Base-by-base conservation (phyloP, 352 stramenopile genomes). In the Phytophthora melonis region DNA sequence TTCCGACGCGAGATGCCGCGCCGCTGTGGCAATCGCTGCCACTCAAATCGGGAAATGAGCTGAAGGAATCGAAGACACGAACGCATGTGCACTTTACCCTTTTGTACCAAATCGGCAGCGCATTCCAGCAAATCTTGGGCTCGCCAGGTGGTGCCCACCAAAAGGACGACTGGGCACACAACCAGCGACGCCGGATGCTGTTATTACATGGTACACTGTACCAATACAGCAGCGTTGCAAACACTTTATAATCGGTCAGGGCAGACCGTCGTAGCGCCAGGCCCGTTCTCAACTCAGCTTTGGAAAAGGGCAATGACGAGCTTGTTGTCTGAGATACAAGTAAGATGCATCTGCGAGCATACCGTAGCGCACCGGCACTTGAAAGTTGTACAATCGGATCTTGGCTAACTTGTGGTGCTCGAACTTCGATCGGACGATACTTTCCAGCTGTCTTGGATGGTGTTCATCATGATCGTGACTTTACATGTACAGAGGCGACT, bases 1-100 rank as follows among this genome's bases (percentile, higher is more conserved):
- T 55, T 55, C 49, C 19, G 49, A 55, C 10, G 41, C 41, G 18
- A 21, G 41, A 7, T 45, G 11, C 10, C 39, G 16, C 5, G 41
- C 41, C 13, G 18, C 21, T 14, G 13, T 25, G 45, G 45, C n/a
- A 16, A 55, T 11, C 43, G 16, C 43, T 55, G 11, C 19, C n/a
- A 30, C n/a, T 55, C 9, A 55, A 55, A 30, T 55, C 49, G 49
- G 16, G 19, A 55, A 55, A 30, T 55, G 49, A 50, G 21, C 43
- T 21, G 43, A 50, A 50, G 43, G 43, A 3, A 50, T 21, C 43
- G 43, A 50, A 9, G 43, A 10, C 16, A 23, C 43, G 27, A 30
- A 30, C 27, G 27, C 27, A 30, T 30, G 39, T 27, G 23, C 23
- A 27, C 23, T 3, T 27, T 45, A 45, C 34, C 8, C 34, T 41